Conservation (phyloP, 1,284 basidiomycete genomes). For the Erythrobasidium hasegawianum region DNA sequence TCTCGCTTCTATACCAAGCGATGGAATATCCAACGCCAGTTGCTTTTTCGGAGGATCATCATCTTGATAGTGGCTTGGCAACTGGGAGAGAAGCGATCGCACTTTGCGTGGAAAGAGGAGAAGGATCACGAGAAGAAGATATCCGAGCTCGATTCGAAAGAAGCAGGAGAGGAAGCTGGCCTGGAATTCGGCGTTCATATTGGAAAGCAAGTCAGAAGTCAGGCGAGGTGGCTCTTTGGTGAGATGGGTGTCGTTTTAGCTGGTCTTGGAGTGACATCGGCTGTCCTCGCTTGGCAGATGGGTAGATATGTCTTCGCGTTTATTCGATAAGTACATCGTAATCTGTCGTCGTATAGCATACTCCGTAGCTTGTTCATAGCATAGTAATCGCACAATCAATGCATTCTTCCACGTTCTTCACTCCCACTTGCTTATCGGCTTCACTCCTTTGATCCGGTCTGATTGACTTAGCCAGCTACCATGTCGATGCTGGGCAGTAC, state of each 20-base stretch:
- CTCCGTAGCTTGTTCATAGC: too few species aligned
- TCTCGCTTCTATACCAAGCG: constrained; percentile 30
- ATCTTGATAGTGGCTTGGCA: constrained; percentile 40
- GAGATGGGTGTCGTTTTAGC: constrained; percentile 33
- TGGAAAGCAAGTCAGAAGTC: constrained; percentile 20
- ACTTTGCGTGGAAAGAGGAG: constrained; percentile 39
- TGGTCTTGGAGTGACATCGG: constrained; percentile 6
- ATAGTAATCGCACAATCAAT: too few species aligned
- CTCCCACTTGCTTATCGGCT: too few species aligned
- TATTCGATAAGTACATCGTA: not conserved
- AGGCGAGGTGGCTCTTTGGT: constrained; percentile 13
- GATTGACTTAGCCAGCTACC: too few species aligned
- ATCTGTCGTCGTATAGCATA: too few species aligned
- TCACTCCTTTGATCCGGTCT: too few species aligned
- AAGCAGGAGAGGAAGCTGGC: constrained; percentile 33
- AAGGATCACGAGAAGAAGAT: constrained; percentile 37
- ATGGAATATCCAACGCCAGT: constrained; percentile 40
- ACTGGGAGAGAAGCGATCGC: constrained; percentile 40
- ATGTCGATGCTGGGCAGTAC: too few species aligned
- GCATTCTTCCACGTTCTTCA: too few species aligned
- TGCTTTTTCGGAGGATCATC: constrained; percentile 36
- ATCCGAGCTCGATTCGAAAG: constrained; percentile 35
- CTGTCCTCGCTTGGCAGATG: constrained; percentile 18
- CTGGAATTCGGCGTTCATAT: constrained; percentile 27
- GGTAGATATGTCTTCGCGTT: not conserved